phyloP scores from a whole-genome alignment of 768 basidiomycete species.

The Candolleomyces eurysporus region DNA sequence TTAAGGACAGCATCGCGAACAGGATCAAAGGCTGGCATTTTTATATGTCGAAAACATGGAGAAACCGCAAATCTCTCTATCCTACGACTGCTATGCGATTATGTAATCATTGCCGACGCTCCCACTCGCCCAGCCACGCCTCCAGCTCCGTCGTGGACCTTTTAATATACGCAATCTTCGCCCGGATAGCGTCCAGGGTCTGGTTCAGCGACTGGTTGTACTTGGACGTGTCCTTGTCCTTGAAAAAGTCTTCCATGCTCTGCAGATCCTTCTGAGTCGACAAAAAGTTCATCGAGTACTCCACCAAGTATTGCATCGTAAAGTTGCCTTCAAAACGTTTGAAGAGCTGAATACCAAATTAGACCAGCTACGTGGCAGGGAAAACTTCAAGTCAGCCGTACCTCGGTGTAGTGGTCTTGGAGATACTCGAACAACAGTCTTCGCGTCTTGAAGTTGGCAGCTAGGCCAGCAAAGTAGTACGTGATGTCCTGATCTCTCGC shows the following conservation, averaged over 20 bases:
- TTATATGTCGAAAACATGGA: conserved; percentile 7
- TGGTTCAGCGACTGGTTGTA: conserved; percentile 65
- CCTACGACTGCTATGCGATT: background rate
- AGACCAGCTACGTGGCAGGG: background rate
- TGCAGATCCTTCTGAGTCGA: conserved; percentile 68
- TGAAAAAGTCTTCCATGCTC: conserved; percentile 69
- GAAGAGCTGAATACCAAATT: conserved; percentile 41
- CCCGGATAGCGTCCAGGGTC: conserved; percentile 63
- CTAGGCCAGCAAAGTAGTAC: conserved; percentile 61
- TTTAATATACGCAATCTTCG: conserved; percentile 62
- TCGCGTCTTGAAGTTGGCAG: conserved; percentile 53
- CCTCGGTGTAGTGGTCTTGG: conserved; percentile 64
- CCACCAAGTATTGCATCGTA: conserved; percentile 49
- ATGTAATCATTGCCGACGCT: conserved; percentile 14
- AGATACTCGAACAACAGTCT: conserved; percentile 59
- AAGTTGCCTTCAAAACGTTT: conserved; percentile 73
- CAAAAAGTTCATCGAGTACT: conserved; percentile 43
- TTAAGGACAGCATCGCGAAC: conserved; percentile 85
- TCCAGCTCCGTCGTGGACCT: conserved; percentile 57
- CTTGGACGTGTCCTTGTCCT: conserved; percentile 70
- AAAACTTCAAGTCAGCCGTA: conserved; percentile 29
- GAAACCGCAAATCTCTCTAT: conserved; percentile 5
- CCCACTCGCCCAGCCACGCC: conserved; percentile 50
- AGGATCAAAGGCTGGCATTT: conserved; percentile 80
- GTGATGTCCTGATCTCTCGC: conserved; percentile 60